Evolutionary conservation across 1,284 basidiomycete genomes (phyloP), one percentile per base, ranked within the genome.

Genomic region (Ustilago tritici): DNA sequence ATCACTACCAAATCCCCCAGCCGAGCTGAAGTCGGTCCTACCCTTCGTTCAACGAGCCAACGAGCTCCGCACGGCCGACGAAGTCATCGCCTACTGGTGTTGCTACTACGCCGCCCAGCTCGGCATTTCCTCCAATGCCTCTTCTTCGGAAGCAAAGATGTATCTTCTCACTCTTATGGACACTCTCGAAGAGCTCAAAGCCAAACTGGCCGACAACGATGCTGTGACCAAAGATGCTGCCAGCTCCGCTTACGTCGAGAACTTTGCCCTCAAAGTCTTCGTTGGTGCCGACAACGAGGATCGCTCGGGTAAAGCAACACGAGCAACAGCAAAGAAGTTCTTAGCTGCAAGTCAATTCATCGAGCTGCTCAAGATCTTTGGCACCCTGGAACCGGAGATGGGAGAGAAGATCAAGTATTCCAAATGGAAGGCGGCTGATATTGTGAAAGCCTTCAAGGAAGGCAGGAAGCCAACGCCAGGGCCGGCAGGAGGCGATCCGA

Each of bases 61-160:
- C 58, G 96, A 98, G 86, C 89, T 97, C 70, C 90, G 90, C 59
- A 88, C 88, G 15, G 91, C 92, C 66, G 95, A 98, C 79, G 93
- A 94, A 3, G 89, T 95, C 58, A 91, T 98, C 77, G 90, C 93
- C 1, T 98, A 98, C 86, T 98, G 95, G 95, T 95, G 95, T 94
- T 88, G 81, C 58, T 98, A 95, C 88, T 92, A 94, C 86, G 95
- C 94, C 52, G 93, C 94, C 0, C 93, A 97, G 86, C 88, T 92
- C 47, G 95, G 94, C 57, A 92, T 98, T 81, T 89, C 63, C 0
- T 91, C 88, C 90, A 92, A 87, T 87, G 89, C 78, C 89, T 91
- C 84, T 88, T 91, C 88, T 4, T 87, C 71, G 0, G 81, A 90
- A 35, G 61, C 64, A 3, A 92, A 93, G 50, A 88, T 89, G 43